Evolutionary conservation across 768 basidiomycete species (phyloP), one percentile per base, ranked within the genome.

Genomic region (Nidula microcarpa): DNA sequence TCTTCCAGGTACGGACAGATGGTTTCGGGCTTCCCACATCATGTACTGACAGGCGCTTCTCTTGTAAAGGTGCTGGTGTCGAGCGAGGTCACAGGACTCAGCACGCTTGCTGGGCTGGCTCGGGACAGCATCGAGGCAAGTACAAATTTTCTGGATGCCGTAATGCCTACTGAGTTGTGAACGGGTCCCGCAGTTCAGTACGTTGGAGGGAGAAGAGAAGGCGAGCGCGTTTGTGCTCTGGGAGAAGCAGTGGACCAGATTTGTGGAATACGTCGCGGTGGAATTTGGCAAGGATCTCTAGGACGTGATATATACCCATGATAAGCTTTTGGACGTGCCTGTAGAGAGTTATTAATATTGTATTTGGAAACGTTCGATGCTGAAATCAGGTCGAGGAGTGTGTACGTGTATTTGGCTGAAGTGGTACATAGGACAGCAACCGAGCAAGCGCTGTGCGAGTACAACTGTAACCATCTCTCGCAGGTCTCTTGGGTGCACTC

Each of bases 81-180:
- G 0, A 87, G 85, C 53, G 87, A 89, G 61, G 61, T 86, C 23
- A 84, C 79, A 7, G 85, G 86, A 13, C 66, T 91, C 13, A 72
- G 76, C 39, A 85, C 84, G 16, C 70, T 90, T 2, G 79, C 81
- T 0, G 74, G 80, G 50, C 68, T 89, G 10, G 86, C 87, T 1
- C 75, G 82, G 39, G 84, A 88, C 56, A 88, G 86, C 61, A 69
- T 88, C 49, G 70, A 74, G 75, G 87, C 83, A 49, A 61, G 64
- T 45, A 52, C 32, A 43, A 43, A 41, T 16, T 1, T 41, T 16
- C 39, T 41, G 23, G 23, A 23, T 23, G 23, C 23, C 23, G 23
- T 23, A 11, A 41, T 17, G 10, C 37, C 47, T 37, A 39, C 33
- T 14, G 41, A 51, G 39, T 39, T 6, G 30, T 17, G 11, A 8